A percentile compares a stretch with the other conserved stretches of the same genome.
These are phyloP conservation scores for Cladophialophora bantiana DNA, from an alignment of 2,329 filamentous ascomycete genomes.

Conservation along the genomic window DNA sequence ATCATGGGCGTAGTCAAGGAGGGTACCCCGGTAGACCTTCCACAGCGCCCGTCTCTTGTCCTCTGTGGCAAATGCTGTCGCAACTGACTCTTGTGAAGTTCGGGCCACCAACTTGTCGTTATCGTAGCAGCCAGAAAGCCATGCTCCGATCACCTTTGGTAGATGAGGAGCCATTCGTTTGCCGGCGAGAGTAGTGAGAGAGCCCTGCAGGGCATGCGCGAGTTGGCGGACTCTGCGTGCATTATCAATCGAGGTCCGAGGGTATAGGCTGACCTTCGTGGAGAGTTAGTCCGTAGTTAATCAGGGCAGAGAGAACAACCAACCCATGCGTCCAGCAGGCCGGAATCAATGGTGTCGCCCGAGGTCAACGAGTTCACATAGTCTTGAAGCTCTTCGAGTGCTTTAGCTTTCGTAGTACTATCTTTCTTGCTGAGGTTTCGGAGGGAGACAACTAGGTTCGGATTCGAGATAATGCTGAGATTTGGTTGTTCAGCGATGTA, in stretches of 20 bases:
- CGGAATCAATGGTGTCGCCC: constrained; percentile 61
- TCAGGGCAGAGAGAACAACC: constrained; percentile 45
- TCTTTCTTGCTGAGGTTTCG: constrained; percentile 95
- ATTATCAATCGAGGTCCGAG: constrained; percentile 88
- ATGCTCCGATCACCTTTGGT: constrained; percentile 80
- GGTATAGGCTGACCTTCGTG: constrained; percentile 80
- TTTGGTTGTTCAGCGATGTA: constrained; percentile 88
- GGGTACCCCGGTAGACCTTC: constrained; percentile 79
- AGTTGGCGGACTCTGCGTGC: constrained; percentile 86
- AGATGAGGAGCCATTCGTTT: constrained; percentile 85
- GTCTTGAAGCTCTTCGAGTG: constrained; percentile 81
- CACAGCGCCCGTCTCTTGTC: constrained; percentile 81
- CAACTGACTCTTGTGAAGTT: constrained; percentile 78
- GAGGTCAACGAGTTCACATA: constrained; percentile 57
- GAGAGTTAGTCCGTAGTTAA: constrained; percentile 29
- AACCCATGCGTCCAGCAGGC: constrained; percentile 93
- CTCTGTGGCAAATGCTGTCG: constrained; percentile 75
- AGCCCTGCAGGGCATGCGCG: constrained; percentile 76
- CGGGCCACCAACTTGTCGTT: constrained; percentile 77
- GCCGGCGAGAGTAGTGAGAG: constrained; percentile 65
- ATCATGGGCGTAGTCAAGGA: constrained; percentile 81
- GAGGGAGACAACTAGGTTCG: constrained; percentile 85
- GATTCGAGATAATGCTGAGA: constrained; percentile 76
- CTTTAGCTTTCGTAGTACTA: constrained; percentile 87
- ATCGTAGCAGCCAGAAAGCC: constrained; percentile 90